Evolutionary conservation across 352 stramenopile genomes (phyloP).

Genomic region (Pythium sp.): DNA sequence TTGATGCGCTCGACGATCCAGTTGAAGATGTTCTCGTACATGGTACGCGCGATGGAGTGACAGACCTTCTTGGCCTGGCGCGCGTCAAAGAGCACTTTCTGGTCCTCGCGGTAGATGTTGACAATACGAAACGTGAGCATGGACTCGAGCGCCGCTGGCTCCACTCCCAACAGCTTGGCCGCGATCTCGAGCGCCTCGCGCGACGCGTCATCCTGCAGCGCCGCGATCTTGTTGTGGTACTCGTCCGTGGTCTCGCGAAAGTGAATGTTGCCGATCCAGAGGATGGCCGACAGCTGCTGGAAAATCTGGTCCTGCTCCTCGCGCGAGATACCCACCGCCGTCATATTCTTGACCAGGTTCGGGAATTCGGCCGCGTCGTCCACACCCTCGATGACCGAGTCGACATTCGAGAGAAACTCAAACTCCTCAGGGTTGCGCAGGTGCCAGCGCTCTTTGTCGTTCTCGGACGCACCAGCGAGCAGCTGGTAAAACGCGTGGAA

Average conservation of each 20-base stretch:
- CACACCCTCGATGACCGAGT: conserved; percentile 70
- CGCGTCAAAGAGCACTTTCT: conserved; percentile 72
- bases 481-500: conserved; percentile 95
- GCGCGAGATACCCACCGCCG: conserved; percentile 62
- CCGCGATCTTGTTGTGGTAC: conserved; percentile 64
- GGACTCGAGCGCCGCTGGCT: conserved; percentile 56
- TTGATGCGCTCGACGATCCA: conserved; percentile 88
- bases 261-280: conserved; percentile 83
- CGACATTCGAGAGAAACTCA: conserved; percentile 62
- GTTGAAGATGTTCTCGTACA: conserved; percentile 91
- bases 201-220: conserved; percentile 55
- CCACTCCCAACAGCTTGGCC: conserved; percentile 62
- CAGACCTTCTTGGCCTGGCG: conserved; percentile 79
- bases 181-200: conserved; percentile 54
- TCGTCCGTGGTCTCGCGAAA: conserved; percentile 77
- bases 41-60: conserved; percentile 80
- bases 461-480: conserved; percentile 57
- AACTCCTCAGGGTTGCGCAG: conserved; percentile 53
- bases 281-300: conserved; percentile 72
- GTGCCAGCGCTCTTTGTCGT: conserved; percentile 54
- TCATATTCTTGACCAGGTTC: conserved; percentile 62
- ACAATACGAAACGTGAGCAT: conserved; percentile 77
- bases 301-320: conserved; percentile 76
- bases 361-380: conserved; percentile 72
- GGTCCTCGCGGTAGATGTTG: conserved; percentile 77